Evolutionary conservation across 768 basidiomycete species (phyloP), one percentile per base, ranked within the genome.

Genomic region (Mycena maculata): DNA sequence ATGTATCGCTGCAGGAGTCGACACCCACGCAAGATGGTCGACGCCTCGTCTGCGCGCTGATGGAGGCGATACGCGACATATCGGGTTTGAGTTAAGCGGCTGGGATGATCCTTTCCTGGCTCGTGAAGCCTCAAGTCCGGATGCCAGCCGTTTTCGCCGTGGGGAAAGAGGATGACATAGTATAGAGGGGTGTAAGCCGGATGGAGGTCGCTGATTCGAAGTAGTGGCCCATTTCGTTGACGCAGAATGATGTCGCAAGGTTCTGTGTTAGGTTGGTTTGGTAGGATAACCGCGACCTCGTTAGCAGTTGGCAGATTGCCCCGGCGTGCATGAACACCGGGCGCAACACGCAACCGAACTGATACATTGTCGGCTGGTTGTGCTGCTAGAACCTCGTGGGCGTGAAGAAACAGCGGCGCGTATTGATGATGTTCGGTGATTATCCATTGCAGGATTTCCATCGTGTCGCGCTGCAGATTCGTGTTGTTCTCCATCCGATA

Each of bases 1-100:
- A 84, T 25, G 49, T 81, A 81, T 33, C 81, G 79, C 42, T 81
- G 76, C 18, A 85, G 77, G 0, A 85, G 74, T 3, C 76, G 74
- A 0, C 79, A 76, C 62, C 74, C 79, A 12, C 68, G 74, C 23
- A 81, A 76, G 8, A 85, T 45, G 23, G 74, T 72, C 16, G 60
- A 39, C 23, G 74, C 75, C 28, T 82, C 72, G 4, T 63, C 33
- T 0, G 22, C 45, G 0, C 77, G 71, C 0, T 52, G 15, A 27
- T 83, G 79, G 0, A 85, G 48, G 0, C 73, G 71, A 58, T 80
- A 81, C 0, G 81, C 76, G 66, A 75, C 73, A 50, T 74, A 82
- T 0, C 73, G 70, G 0, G 72, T 49, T n/a, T 79, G 75, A 0
- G 78, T 79, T 2, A 83, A 62, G 3, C 75, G 70, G 15, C 73